Percentiles rank a stretch among this genome's conserved stretches.
phyloP scores from a whole-genome alignment of 768 basidiomycete species.

The Suillus americanus region DNA sequence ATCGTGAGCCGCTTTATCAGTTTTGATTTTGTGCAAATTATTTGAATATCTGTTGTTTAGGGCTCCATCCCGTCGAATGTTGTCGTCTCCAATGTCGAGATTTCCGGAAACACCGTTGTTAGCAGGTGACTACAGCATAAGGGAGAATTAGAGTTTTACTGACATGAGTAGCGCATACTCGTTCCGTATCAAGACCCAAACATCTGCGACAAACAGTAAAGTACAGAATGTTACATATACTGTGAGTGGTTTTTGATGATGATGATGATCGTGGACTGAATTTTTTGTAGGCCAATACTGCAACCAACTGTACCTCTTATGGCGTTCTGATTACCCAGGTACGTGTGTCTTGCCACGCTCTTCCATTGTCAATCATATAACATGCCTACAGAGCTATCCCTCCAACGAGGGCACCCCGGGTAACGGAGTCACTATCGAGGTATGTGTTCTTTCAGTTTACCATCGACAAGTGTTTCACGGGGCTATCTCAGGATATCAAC shows the following conservation, averaged over 20 bases:
- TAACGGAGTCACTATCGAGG: conserved; percentile 56
- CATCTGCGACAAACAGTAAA: conserved; percentile 42
- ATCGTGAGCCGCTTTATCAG: conserved; percentile 31
- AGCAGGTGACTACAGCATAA: conserved; percentile 41
- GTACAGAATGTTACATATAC: conserved; percentile 52
- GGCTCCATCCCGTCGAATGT: conserved; percentile 53
- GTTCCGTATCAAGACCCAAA: conserved; percentile 61
- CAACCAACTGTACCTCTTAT: conserved; percentile 44
- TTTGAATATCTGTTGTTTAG: conserved; percentile 26
- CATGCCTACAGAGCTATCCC: conserved; percentile 51
- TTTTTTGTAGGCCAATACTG: conserved; percentile 47
- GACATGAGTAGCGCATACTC: conserved; percentile 43
- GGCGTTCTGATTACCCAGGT: conserved; percentile 65
- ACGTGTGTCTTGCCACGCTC: conserved; percentile 1
- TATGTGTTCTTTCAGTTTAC: conserved; percentile 26
- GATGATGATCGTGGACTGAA: neutral
- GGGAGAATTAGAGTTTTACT: neutral
- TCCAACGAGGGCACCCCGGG: conserved; percentile 51
- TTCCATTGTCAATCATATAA: neutral
- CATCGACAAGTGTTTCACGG: neutral
- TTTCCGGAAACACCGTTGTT: conserved; percentile 53
- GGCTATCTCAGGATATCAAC: conserved; percentile 41
- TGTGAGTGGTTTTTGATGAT: conserved; percentile 25
- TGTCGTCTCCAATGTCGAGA: conserved; percentile 46
- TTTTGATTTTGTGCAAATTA: neutral